Conservation (phyloP, 441 rosid genomes). For the Gossypium schwendimanii region DNA sequence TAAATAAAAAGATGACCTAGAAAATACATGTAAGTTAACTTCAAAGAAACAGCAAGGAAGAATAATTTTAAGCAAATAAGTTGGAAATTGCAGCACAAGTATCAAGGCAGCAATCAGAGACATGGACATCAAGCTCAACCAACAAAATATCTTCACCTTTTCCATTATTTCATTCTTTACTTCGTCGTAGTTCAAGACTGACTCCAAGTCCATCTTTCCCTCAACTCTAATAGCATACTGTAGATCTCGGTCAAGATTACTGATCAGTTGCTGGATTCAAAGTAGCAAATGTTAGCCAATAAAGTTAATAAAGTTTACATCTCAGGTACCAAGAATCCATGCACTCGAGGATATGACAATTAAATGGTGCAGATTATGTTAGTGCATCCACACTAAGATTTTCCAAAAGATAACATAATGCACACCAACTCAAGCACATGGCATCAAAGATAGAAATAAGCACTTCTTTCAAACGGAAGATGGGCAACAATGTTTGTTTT, state of each 20-base stretch:
- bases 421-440: background rate
- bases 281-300: conserved; percentile 28
- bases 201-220: conserved; percentile 87
- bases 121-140: conserved; percentile 10
- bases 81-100: conserved; percentile 12
- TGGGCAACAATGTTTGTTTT: background rate
- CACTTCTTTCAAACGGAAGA: background rate
- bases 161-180: conserved; percentile 70
- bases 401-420: background rate
- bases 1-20: background rate
- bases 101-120: conserved; percentile 18
- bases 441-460: background rate
- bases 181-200: conserved; percentile 79
- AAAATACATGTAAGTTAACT: conserved; percentile 2
- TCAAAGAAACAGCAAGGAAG: conserved; percentile 5
- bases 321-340: background rate
- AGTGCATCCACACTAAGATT: background rate
- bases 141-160: conserved; percentile 51
- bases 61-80: conserved; percentile 5
- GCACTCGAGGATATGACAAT: background rate
- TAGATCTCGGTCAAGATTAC: conserved; percentile 92
- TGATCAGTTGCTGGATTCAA: conserved; percentile 70
- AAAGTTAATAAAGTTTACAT: conserved; percentile 2
- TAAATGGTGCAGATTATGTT: background rate
- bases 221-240: conserved; percentile 91